Evolutionary conservation across 2,329 filamentous ascomycete species (phyloP), one percentile per base, ranked within the genome.

Genomic region (Parasarocladium wereldwijsianum): DNA sequence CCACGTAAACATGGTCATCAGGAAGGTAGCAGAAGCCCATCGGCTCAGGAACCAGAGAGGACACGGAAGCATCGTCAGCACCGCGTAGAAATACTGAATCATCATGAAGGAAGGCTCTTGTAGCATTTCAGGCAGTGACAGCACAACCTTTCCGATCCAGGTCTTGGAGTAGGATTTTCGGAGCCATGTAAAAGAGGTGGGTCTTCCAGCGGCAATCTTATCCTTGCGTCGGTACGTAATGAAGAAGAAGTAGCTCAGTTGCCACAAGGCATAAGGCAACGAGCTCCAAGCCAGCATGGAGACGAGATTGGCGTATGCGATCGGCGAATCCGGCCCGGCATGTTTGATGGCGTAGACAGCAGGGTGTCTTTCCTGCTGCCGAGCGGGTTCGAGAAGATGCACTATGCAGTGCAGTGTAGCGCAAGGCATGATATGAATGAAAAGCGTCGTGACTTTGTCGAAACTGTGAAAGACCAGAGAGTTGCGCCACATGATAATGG

Each of bases 401-500:
- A 93, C 81, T 10, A 98, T 66, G 47, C 84, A 92, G 54, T 98
- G 90, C 9, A 98, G 67, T 2, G 86, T 83, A 5, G 81, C 87
- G 40, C 86, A 93, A 1, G 90, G 90, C 87, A 98, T 98, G 45
- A 98, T 93, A 54, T 98, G 90, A 42, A 98, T 94, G 58, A 98
- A 98, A n/a, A 98, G 66, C 49, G 83, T 90, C 9, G 86, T 92
- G 36, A 96, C 85, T 56, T 98, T 98, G 64, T 98, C 90, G 55
- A 98, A 76, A 48, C 84, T 93, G 62, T 98, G 90, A 53, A 98
- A 98, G 26, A 98, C 90, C 47, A 98, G 70, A 18, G 86, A 94
- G 52, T 98, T 98, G 39, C 90, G 76, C 90, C 90, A 98, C 86
- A 98, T 90, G 49, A 90, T 85, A 51, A 98, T 96, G 9, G 90